These are phyloP conservation scores for Pholiota molesta DNA, from an alignment of 768 basidiomycete genomes.

Conservation along the genomic window DNA sequence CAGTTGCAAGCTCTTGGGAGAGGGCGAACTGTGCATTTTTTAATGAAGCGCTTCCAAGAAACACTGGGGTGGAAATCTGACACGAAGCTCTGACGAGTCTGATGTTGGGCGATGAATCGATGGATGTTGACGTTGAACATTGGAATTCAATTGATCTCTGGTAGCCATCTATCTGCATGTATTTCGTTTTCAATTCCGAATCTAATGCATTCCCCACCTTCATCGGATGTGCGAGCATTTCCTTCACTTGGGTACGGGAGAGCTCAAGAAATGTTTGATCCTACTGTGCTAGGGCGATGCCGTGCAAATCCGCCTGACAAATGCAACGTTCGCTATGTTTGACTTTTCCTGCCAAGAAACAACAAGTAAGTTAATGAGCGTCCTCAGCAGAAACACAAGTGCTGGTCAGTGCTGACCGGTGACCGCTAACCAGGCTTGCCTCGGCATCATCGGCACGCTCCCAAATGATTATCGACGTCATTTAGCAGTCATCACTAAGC, in stretches of 20 bases:
- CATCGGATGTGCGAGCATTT: background rate
- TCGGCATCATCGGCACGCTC: background rate
- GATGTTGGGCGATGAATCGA: background rate
- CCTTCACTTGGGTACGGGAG: no score
- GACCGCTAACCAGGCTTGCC: no score
- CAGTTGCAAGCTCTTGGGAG: background rate
- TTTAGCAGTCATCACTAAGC: background rate
- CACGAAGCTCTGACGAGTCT: background rate
- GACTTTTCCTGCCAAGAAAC: no score
- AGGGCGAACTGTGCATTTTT: background rate
- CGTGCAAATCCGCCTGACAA: no score
- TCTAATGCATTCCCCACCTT: background rate
- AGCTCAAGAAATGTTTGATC: no score
- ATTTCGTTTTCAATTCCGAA: no score
- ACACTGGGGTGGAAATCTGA: background rate
- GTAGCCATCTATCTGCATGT: background rate
- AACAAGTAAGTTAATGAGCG: no score
- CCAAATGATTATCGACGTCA: background rate
- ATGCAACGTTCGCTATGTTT: no score
- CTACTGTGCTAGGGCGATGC: no score
- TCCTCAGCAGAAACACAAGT: no score
- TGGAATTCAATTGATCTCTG: background rate
- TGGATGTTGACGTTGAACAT: no score
- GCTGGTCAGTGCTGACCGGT: no score
- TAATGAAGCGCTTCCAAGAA: background rate